Evolutionary conservation across 208 protist species (phyloP), one percentile per base, ranked within the genome.

Genomic region (Trypanosoma lewisi): DNA sequence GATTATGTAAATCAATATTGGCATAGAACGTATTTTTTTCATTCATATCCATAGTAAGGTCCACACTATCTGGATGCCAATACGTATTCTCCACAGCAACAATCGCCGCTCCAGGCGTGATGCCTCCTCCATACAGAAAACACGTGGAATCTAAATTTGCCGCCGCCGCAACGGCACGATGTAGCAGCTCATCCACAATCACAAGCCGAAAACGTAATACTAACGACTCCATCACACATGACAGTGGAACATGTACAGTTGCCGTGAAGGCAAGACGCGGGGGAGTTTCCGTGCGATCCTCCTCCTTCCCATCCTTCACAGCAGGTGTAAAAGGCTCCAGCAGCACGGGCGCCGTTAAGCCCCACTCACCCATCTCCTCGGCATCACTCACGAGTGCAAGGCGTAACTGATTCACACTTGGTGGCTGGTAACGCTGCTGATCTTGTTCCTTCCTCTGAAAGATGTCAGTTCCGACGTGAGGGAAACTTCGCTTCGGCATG

Each of bases 301-400:
- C 23, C 33, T 28, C n/a, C 17, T 21, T 34, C 2, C 47, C 16
- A 12, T 11, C 28, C 14, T 17, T 11, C 30, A 34, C 14, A 2
- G 28, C 31, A 11, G 47, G 33, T 27, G 27, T 2, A 0, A 47
- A 34, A 19, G 44, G 23, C 39, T 69, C 54, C 39, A 89, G 57
- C 14, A 63, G 16, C 28, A 89, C 34, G 17, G 83, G 77, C 52
- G 59, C 65, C 16, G 62, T 53, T 0, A 60, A 52, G 7, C 83
- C 83, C 83, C 83, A 90, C 23, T 59, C 59, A 30, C 83, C 83
- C 47, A 86, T 74, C 36, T 58, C 60, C 7, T 60, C 61, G 16
- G 58, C 55, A 8, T 42, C 71, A 8, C 63, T 61, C 14, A 86
- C 78, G 25, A 90, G 60, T 25, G 61, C 83, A 25, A 86, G 75